Evolutionary conservation across 441 rosid genomes (phyloP).

Genomic region (Jatropha podagrica): DNA sequence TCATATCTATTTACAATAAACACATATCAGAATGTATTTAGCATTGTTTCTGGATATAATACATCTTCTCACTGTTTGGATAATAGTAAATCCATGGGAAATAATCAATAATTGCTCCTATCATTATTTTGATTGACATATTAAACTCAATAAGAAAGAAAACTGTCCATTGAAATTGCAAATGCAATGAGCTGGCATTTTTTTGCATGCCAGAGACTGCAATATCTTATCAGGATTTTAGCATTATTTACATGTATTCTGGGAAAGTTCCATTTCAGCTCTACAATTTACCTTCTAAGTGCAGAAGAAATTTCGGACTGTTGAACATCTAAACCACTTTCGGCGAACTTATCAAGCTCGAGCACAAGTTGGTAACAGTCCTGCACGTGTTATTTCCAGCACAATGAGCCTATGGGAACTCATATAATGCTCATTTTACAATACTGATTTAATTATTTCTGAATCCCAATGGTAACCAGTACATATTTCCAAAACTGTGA

Average conservation of each 20-base stretch:
- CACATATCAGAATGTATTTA: background rate
- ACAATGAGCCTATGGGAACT: background rate
- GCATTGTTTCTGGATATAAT: background rate
- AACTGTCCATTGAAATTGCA: background rate
- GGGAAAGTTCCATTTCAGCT: background rate
- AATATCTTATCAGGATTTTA: background rate
- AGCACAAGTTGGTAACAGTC: constrained; percentile 30
- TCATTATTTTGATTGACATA: background rate
- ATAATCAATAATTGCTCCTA: background rate
- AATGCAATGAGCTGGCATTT: background rate
- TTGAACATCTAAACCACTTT: constrained; percentile 7
- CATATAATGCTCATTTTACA: background rate
- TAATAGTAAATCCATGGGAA: background rate
- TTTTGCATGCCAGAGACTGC: background rate
- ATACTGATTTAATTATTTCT: background rate
- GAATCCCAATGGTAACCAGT: background rate
- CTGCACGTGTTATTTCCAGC: constrained; percentile 18
- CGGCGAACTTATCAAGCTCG: constrained; percentile 28
- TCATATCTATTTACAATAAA: constrained; percentile 19
- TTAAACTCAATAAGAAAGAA: background rate
- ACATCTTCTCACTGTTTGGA: background rate
- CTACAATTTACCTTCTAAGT: constrained; percentile 30
- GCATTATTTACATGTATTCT: background rate
- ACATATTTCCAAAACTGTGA: background rate
- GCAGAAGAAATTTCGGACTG: constrained; percentile 18